A percentile compares a stretch with the other conserved stretches of the same genome.
Conservation (phyloP, 495 filamentous ascomycete species). For the Parathielavia appendiculata region DNA sequence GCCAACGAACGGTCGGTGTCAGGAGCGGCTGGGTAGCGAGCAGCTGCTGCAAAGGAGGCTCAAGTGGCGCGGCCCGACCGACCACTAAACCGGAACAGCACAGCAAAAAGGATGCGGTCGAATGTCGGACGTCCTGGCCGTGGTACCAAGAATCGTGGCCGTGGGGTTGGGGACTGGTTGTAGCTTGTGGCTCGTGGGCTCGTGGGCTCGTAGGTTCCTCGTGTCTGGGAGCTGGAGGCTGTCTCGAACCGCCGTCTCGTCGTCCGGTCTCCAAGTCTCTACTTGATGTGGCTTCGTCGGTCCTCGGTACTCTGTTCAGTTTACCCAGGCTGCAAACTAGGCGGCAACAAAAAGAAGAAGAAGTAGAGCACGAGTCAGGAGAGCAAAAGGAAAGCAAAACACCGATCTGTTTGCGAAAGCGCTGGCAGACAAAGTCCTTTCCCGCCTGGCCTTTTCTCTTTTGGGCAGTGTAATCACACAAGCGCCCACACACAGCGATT, state of each 20-base stretch:
- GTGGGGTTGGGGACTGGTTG: background rate
- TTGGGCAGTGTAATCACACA: conserved; percentile 6
- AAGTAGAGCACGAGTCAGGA: conserved; percentile 7
- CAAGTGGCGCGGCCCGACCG: conserved; percentile 16
- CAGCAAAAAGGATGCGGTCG: background rate
- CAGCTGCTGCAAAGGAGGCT: conserved; percentile 4
- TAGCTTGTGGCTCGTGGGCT: background rate
- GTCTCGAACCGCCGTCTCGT: background rate
- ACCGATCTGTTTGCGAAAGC: background rate
- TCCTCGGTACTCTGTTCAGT: background rate
- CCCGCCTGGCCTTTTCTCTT: background rate
- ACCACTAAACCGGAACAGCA: conserved; percentile 12
- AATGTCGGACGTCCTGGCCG: background rate
- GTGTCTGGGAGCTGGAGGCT: conserved; percentile 3
- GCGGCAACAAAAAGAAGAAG: background rate
- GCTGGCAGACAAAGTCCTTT: background rate
- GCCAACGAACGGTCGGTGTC: conserved; percentile 13
- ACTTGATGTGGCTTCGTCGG: background rate
- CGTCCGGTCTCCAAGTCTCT: background rate
- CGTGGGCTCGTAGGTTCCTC: background rate
- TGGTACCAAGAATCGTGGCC: no score
- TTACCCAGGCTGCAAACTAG: conserved; percentile 6
- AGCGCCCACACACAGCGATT: background rate
- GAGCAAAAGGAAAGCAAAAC: conserved; percentile 1
- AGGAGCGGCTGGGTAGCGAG: conserved; percentile 5